These are phyloP conservation scores for Penicillium sumatraense DNA, from an alignment of 2,329 filamentous ascomycete species.

Conservation along the genomic window DNA sequence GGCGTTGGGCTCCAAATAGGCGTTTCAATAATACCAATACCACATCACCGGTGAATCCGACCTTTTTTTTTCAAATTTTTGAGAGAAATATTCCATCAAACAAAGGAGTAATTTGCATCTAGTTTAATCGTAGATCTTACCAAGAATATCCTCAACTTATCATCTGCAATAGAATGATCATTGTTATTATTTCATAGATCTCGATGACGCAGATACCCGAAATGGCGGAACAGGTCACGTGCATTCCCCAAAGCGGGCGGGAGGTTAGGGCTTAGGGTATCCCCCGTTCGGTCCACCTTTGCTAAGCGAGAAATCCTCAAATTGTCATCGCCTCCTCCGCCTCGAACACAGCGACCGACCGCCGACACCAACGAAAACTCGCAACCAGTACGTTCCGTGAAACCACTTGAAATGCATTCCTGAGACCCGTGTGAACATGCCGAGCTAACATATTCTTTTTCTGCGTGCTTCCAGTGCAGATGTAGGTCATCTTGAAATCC, in stretches of 20 bases:
- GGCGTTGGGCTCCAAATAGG: neutral
- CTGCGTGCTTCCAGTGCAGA: slow-evolving; percentile 72
- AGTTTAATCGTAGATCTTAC: too few species aligned
- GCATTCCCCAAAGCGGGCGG: slow-evolving; percentile 15
- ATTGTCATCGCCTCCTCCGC: slow-evolving; percentile 43
- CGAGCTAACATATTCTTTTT: slow-evolving; percentile 54
- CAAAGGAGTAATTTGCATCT: too few species aligned
- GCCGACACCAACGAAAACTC: slow-evolving; percentile 50
- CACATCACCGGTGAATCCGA: too few species aligned
- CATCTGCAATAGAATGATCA: neutral
- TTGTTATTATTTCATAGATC: neutral
- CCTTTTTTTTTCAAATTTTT: too few species aligned
- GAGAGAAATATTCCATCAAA: too few species aligned
- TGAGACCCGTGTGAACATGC: slow-evolving; percentile 18
- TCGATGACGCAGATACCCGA: slow-evolving; percentile 9
- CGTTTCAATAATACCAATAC: too few species aligned
- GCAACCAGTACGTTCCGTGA: slow-evolving; percentile 50
- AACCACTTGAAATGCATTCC: slow-evolving; percentile 14
- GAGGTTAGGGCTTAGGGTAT: slow-evolving; percentile 48
- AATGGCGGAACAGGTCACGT: slow-evolving; percentile 18
- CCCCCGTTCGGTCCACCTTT: slow-evolving; percentile 37
- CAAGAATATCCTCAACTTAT: too few species aligned
- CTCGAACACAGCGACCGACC: slow-evolving; percentile 45
- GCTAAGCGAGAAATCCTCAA: slow-evolving; percentile 51
- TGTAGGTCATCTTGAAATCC: slow-evolving; percentile 64